phyloP scores from a whole-genome alignment of 495 filamentous ascomycete species.

The Xylaria palmicola region DNA sequence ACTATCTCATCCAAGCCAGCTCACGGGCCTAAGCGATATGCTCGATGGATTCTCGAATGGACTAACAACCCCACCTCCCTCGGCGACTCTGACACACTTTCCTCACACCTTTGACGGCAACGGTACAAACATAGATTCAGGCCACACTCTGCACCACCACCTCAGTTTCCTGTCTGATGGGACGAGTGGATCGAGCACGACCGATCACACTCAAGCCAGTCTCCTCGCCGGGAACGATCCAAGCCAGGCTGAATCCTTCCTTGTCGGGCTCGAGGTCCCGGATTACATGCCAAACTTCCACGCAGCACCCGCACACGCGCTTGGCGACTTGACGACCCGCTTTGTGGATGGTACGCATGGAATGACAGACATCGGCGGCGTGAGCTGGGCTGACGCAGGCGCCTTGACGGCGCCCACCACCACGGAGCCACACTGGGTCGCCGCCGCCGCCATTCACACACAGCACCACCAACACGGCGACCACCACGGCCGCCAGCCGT shows the following conservation, averaged over 20 bases:
- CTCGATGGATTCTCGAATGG: constrained; percentile 36
- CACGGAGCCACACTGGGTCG: constrained; percentile 24
- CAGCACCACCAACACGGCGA: background rate
- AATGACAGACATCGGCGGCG: constrained; percentile 12
- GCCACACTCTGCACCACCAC: constrained; percentile 25
- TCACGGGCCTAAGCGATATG: constrained; percentile 24
- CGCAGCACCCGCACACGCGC: background rate
- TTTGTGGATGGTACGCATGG: constrained; percentile 8
- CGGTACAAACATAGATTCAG: constrained; percentile 5
- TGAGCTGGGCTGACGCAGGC: constrained; percentile 24
- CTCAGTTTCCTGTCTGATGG: constrained; percentile 28
- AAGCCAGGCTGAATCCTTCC: constrained; percentile 18
- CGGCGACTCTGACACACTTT: constrained; percentile 29
- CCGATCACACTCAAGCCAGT: constrained; percentile 7
- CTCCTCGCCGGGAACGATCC: background rate
- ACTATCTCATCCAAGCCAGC: constrained; percentile 22
- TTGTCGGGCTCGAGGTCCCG: constrained; percentile 26
- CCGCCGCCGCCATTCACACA: background rate
- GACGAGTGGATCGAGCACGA: constrained; percentile 9
- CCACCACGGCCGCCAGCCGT: background rate
- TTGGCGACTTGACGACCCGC: constrained; percentile 1
- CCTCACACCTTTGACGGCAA: constrained; percentile 24
- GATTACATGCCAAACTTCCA: constrained; percentile 20
- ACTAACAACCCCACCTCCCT: constrained; percentile 39
- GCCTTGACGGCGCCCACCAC: constrained; percentile 11